Conservation (phyloP, 1,139 yeast genomes). For the Debaryomycetaceae sp. region DNA sequence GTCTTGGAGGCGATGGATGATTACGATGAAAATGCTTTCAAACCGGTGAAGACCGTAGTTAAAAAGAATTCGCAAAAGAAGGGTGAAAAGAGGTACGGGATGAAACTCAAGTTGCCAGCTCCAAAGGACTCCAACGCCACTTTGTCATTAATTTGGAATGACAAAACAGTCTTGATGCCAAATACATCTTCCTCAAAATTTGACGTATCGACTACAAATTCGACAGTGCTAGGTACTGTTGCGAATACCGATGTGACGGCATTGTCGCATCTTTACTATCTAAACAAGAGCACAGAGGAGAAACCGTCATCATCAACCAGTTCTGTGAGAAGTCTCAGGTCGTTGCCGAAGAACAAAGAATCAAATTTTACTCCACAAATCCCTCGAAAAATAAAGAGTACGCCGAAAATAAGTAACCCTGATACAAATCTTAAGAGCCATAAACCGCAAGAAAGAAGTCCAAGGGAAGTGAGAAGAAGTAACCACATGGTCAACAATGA, state of each 20-base stretch:
- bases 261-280: slow-evolving; percentile 36
- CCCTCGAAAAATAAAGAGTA: not conserved
- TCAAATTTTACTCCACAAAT: not conserved
- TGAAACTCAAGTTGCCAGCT: slow-evolving; percentile 1
- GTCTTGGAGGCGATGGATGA: slow-evolving; percentile 51
- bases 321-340: slow-evolving; percentile 6
- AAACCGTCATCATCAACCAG: not conserved
- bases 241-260: slow-evolving; percentile 35
- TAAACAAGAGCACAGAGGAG: slow-evolving; percentile 31
- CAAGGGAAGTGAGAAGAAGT: not conserved
- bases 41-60: slow-evolving; percentile 14
- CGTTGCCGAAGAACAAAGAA: not conserved
- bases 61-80: not conserved
- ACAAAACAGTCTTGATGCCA: slow-evolving; percentile 14
- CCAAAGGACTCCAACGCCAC: slow-evolving; percentile 20
- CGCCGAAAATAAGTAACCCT: not conserved
- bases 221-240: slow-evolving; percentile 40
- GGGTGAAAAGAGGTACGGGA: not conserved
- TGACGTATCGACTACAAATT: slow-evolving; percentile 29
- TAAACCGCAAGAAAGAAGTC: not conserved
- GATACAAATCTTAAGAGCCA: not conserved
- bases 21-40: slow-evolving; percentile 58
- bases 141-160: slow-evolving; percentile 23
- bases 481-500: not conserved
- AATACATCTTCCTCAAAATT: slow-evolving; percentile 14